These are phyloP conservation scores for Trametes versicolor DNA, from an alignment of 1,284 basidiomycete genomes.

Conservation along the genomic window DNA sequence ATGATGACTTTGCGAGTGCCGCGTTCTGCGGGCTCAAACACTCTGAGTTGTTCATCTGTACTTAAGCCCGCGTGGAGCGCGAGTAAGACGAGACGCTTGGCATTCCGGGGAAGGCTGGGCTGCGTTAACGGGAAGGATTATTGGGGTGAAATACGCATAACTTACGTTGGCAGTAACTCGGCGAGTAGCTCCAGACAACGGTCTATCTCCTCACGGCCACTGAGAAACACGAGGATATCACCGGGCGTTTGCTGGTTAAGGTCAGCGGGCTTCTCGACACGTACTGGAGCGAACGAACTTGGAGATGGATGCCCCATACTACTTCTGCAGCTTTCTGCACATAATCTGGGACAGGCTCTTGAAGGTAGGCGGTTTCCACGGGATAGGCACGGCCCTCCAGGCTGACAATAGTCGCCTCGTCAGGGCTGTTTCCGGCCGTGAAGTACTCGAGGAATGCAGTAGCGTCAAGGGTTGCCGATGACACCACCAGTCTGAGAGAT, in stretches of 20 bases:
- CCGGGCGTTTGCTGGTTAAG: constrained; percentile 72
- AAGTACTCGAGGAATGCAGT: constrained; percentile 91
- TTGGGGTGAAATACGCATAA: constrained; percentile 32
- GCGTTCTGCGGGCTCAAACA: constrained; percentile 81
- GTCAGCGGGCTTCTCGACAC: constrained; percentile 11
- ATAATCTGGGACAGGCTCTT: constrained; percentile 84
- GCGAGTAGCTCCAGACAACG: constrained; percentile 83
- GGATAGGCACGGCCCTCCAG: constrained; percentile 94
- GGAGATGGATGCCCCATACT: constrained; percentile 87
- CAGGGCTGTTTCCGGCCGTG: constrained; percentile 57
- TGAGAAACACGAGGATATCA: constrained; percentile 93
- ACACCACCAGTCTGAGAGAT: constrained; percentile 89
- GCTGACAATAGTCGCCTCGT: constrained; percentile 83
- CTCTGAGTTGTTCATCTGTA: constrained; percentile 85
- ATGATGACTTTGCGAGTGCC: constrained; percentile 91
- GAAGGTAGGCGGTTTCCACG: constrained; percentile 84
- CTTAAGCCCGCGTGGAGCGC: constrained; percentile 91
- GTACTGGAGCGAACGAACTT: constrained; percentile 55
- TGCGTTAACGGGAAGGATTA: constrained; percentile 7
- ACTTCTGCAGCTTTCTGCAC: constrained; percentile 86
- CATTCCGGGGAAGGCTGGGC: constrained; percentile 71
- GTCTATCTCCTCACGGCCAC: constrained; percentile 98
- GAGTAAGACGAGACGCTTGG: constrained; percentile 70
- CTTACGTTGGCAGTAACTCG: constrained; percentile 81
- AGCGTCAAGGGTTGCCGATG: constrained; percentile 96